Evolutionary conservation across 2,329 filamentous ascomycete genomes (phyloP), one percentile per base, ranked within the genome.

Genomic region (Delphinella strobiligena): DNA sequence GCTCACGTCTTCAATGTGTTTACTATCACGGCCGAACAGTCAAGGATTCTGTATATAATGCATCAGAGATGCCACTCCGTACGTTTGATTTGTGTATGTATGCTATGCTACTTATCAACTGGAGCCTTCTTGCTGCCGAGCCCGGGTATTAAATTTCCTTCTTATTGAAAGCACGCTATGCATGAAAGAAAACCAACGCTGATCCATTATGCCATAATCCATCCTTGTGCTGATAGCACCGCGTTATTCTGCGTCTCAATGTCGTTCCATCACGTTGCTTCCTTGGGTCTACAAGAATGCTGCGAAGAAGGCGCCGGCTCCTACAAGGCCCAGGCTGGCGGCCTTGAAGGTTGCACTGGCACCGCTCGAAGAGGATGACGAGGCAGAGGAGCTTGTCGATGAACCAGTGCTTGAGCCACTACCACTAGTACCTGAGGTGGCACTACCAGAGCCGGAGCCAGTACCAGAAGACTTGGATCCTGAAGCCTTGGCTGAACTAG

Each of bases 271-370:
- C n/a, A n/a, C n/a, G n/a, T n/a, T n/a, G n/a, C n/a, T n/a, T n/a
- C n/a, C n/a, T n/a, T n/a, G n/a, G n/a, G n/a, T n/a, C n/a, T 59
- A 61, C 53, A 61, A 45, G 39, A 61, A 54, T 36, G 53, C 53
- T 40, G 53, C 56, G 42, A 59, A 48, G 44, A 61, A 47, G n/a
- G 53, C 59, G 40, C 58, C 57, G 31, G 60, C 54, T 41, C 55
- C 56, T 14, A 60, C 37, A 15, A 61, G 47, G 35, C 54, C 56
- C 29, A 49, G 55, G 27, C 53, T 54, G 12, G 52, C 59, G 30
- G 53, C 37, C 47, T 58, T 52, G 31, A 56, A 41, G 43, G 49
- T 47, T 27, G 46, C 44, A 29, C 46, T 53, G 12, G 52, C 51
- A 4, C 51, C 51, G 18, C 44, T 49, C 27, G 48, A 48, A 31